phyloP scores from a whole-genome alignment of 768 basidiomycete genomes.

The Phanerodontia chrysosporium region DNA sequence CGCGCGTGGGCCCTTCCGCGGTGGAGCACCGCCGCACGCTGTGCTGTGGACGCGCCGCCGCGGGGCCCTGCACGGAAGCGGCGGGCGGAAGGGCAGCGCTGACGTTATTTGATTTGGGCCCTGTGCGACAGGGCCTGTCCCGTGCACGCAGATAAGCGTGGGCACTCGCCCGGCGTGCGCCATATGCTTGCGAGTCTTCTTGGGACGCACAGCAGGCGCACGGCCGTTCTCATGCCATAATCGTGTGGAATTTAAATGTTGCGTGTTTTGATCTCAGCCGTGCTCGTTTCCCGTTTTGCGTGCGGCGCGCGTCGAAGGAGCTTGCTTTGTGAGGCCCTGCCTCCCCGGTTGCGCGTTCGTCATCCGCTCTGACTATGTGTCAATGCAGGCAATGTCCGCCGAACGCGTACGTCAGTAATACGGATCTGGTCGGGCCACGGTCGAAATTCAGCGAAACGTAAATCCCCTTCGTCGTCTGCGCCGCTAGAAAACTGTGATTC shows the following conservation, averaged over 20 bases:
- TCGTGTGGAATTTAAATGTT: constrained; percentile 7
- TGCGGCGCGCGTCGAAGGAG: no score
- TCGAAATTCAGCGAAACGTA: no score
- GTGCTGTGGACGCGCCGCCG: no score
- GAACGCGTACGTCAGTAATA: no score
- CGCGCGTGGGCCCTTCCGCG: not conserved
- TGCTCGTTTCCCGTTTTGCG: not conserved
- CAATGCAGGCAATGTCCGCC: not conserved
- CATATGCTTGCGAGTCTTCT: constrained; percentile 14
- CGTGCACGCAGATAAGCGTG: constrained; percentile 9
- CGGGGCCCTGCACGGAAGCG: not conserved
- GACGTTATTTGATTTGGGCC: not conserved
- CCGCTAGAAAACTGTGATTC: no score
- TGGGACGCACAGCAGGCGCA: constrained; percentile 1
- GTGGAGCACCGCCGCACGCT: no score
- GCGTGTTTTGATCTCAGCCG: not conserved
- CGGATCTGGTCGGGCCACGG: no score
- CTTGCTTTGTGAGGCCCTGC: no score
- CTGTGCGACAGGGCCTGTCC: not conserved
- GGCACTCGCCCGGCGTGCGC: constrained; percentile 4
- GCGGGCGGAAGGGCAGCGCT: not conserved
- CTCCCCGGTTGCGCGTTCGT: not conserved
- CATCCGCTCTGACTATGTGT: not conserved
- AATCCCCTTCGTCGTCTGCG: no score
- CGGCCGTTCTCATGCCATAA: constrained; percentile 2